Evolutionary conservation across 257 asterid species (phyloP), one percentile per base, ranked within the genome.

Genomic region (Linderniella brevidens): DNA sequence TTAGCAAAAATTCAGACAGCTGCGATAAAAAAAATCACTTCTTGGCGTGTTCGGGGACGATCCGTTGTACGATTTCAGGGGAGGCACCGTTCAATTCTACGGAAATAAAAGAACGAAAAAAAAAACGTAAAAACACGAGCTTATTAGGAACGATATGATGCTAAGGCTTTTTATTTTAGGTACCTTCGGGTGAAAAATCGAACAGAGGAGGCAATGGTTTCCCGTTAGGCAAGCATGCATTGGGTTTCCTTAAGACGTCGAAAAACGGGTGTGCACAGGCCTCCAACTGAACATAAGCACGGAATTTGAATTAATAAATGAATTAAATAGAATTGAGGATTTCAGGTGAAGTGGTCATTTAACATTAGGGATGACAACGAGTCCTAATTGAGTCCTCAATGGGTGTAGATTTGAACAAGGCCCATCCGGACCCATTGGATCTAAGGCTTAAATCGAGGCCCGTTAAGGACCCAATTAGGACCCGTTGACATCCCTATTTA

Each of bases 251-350:
- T 48, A 86, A 58, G 54, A 63, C 62, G 35, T 86, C 92, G 29
- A 86, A 86, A 69, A 86, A 82, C 1, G 94, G 87, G 63, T 86
- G 96, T 32, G 96, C 88, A 68, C 88, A 77, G 18, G 94, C 96
- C 70, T 86, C 96, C 85, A 86, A 65, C 96, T 85, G 65, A 48
- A 45, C 16, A 9, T 7, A 45, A 17, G 19, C 17, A 45, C 20
- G 0, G 1, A 45, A 4, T n/a, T n/a, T n/a, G n/a, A n/a, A n/a
- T n/a, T n/a, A n/a, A 45, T 15, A 8, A 25, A 25, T 25, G 4
- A 25, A 25, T 25, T 3, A 2, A 25, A 25, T 25, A 25, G 6
- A 25, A 25, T 25, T 6, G 32, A 25, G n/a, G n/a, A n/a, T n/a
- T n/a, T n/a, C n/a, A n/a, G n/a, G n/a, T n/a, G n/a, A n/a, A n/a